Conservation (phyloP, 2,329 filamentous ascomycete genomes). For the Hirsutella thompsonii region DNA sequence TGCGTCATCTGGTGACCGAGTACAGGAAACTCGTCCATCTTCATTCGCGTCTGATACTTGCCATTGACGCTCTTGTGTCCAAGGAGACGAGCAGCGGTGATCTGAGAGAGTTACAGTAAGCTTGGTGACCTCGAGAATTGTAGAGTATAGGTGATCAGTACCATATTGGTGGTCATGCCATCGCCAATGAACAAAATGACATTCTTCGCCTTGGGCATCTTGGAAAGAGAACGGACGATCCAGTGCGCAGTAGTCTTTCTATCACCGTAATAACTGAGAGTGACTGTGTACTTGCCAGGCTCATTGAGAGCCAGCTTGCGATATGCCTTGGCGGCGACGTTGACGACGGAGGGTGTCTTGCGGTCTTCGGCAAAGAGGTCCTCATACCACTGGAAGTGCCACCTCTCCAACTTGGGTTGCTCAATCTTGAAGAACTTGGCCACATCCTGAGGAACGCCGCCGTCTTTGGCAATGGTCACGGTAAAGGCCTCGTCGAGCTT, state of each 20-base stretch:
- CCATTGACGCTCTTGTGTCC: slow-evolving; percentile 76
- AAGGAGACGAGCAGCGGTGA: slow-evolving; percentile 67
- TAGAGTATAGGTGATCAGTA: slow-evolving; percentile 6
- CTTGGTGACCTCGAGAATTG: background rate
- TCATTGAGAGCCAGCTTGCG: slow-evolving; percentile 63
- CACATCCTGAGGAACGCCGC: slow-evolving; percentile 36
- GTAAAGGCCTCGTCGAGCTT: slow-evolving; percentile 64
- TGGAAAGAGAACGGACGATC: slow-evolving; percentile 59
- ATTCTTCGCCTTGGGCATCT: slow-evolving; percentile 68
- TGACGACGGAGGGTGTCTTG: slow-evolving; percentile 56
- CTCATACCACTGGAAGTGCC: slow-evolving; percentile 78
- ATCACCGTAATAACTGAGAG: slow-evolving; percentile 61
- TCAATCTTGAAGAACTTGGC: slow-evolving; percentile 55
- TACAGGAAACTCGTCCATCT: slow-evolving; percentile 75
- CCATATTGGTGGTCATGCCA: slow-evolving; percentile 62
- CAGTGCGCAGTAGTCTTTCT: slow-evolving; percentile 62
- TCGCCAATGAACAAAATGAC: slow-evolving; percentile 75
- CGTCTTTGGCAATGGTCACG: slow-evolving; percentile 58
- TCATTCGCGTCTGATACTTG: slow-evolving; percentile 63
- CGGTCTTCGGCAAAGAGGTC: slow-evolving; percentile 69
- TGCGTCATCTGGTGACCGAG: slow-evolving; percentile 83
- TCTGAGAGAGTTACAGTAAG: slow-evolving; percentile 18
- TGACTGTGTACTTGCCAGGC: slow-evolving; percentile 68
- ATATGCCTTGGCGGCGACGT: slow-evolving; percentile 70
- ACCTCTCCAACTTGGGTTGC: slow-evolving; percentile 64